Percentiles rank a stretch among this genome's conserved stretches.
These are phyloP conservation scores for Magnolia changhungtana DNA, from an alignment of 164 flowering plant genomes.

Conservation along the genomic window DNA sequence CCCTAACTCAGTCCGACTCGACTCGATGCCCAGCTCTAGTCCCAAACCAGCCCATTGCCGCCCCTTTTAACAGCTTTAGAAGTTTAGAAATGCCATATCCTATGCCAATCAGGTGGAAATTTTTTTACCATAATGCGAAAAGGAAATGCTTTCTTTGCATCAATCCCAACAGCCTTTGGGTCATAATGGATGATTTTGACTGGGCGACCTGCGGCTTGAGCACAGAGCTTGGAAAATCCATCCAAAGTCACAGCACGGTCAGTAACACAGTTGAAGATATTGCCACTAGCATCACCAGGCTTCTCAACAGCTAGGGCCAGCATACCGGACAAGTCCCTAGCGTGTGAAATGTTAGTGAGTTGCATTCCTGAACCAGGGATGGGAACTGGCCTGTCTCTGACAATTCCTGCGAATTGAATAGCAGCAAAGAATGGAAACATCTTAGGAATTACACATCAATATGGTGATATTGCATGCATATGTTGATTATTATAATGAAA, in stretches of 20 bases:
- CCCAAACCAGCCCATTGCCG: too few relatives aligned
- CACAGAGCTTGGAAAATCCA: conserved; percentile 92
- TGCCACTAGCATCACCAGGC: conserved; percentile 57
- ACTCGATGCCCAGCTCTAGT: too few relatives aligned
- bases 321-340: conserved; percentile 86
- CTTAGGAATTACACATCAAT: background rate
- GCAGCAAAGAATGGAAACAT: background rate
- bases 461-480: background rate
- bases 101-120: background rate
- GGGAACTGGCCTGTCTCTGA: conserved; percentile 80
- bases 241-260: conserved; percentile 95
- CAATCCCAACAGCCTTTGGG: conserved; percentile 79
- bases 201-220: conserved; percentile 74
- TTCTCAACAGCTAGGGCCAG: conserved; percentile 80
- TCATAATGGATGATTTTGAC: conserved; percentile 83
- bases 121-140: conserved; percentile 78
- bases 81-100: background rate
- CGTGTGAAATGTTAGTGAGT: conserved; percentile 90
- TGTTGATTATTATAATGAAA: background rate
- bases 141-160: conserved; percentile 95
- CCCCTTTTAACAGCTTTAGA: too few relatives aligned
- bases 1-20: too few relatives aligned
- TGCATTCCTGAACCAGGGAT: conserved; percentile 99
- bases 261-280: conserved; percentile 90
- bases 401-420: conserved; percentile 59